phyloP scores from a whole-genome alignment of 169 alveolate species.

The Eimeria praecox region DNA sequence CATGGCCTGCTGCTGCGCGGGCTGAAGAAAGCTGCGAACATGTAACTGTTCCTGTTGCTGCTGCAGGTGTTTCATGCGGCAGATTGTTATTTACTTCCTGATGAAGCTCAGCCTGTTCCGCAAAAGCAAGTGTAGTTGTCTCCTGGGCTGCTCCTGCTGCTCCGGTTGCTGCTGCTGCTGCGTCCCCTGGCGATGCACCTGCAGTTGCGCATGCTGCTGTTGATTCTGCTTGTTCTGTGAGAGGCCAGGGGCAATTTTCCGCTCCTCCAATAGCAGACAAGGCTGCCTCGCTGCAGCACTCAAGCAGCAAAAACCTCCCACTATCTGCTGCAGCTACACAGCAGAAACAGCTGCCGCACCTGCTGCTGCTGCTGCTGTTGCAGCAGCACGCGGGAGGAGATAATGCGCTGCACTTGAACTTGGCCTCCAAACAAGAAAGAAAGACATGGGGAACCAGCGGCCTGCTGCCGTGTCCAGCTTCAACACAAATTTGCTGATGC shows the following conservation, averaged over 20 bases:
- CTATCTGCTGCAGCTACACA: slow-evolving; percentile 66
- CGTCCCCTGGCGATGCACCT: slow-evolving; percentile 13
- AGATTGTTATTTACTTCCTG: not conserved
- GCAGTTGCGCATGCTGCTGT: slow-evolving; percentile 7
- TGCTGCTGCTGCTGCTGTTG: not conserved
- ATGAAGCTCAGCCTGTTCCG: not conserved
- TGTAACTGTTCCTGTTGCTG: slow-evolving; percentile 21
- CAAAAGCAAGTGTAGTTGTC: not conserved
- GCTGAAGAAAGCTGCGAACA: not conserved
- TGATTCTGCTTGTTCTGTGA: slow-evolving; percentile 9
- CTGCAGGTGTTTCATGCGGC: slow-evolving; percentile 9
- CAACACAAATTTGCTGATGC: slow-evolving; percentile 61
- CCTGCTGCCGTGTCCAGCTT: slow-evolving; percentile 65
- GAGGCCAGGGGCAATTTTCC: slow-evolving; percentile 56
- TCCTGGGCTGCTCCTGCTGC: slow-evolving; percentile 25
- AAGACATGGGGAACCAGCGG: slow-evolving; percentile 55
- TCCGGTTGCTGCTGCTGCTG: slow-evolving; percentile 29
- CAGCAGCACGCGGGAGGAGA: slow-evolving; percentile 63
- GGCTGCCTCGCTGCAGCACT: slow-evolving; percentile 72
- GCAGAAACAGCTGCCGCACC: slow-evolving; percentile 75
- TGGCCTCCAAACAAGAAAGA: slow-evolving; percentile 11
- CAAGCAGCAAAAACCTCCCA: slow-evolving; percentile 44
- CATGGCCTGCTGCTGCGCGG: slow-evolving; percentile 22
- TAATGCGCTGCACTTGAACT: slow-evolving; percentile 42
- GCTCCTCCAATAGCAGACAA: slow-evolving; percentile 60